phyloP scores from a whole-genome alignment of 495 filamentous ascomycete species.

The Aspergillus sclerotiicarbonarius region DNA sequence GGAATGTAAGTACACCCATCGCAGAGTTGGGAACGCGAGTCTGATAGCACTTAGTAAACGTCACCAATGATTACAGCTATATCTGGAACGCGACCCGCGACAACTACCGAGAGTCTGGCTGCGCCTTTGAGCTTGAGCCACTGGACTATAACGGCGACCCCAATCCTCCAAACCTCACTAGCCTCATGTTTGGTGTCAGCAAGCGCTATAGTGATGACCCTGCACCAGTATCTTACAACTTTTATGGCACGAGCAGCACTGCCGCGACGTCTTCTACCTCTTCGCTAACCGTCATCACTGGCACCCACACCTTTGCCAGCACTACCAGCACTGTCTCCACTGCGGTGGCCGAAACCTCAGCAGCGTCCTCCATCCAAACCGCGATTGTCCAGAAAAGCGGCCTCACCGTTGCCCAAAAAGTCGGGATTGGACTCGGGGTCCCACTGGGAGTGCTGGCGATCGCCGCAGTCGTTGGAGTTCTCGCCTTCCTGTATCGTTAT shows the following conservation, averaged over 20 bases:
- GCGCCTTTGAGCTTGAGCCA: constrained; percentile 15
- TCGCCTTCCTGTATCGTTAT: neutral
- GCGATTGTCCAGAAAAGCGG: neutral
- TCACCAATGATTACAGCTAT: constrained; percentile 12
- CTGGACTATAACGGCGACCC: constrained; percentile 1
- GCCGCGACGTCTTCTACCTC: neutral
- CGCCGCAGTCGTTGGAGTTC: neutral
- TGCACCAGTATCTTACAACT: constrained; percentile 16
- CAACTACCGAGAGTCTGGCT: constrained; percentile 16
- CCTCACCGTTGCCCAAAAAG: neutral
- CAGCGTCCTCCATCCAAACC: neutral
- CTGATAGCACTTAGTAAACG: no score
- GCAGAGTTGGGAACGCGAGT: no score
- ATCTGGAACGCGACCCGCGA: constrained; percentile 18
- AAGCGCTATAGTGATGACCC: constrained; percentile 17
- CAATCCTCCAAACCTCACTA: constrained; percentile 14
- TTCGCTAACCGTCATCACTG: neutral
- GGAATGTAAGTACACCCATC: neutral
- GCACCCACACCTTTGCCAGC: neutral
- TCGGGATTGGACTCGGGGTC: constrained; percentile 3
- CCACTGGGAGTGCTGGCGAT: constrained; percentile 5
- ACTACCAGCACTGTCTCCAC: neutral
- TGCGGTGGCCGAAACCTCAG: no score
- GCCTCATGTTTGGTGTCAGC: constrained; percentile 12
- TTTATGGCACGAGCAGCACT: neutral